These are phyloP conservation scores for Daldinia eschscholtzii DNA, from an alignment of 2,329 filamentous ascomycete species.

Conservation along the genomic window DNA sequence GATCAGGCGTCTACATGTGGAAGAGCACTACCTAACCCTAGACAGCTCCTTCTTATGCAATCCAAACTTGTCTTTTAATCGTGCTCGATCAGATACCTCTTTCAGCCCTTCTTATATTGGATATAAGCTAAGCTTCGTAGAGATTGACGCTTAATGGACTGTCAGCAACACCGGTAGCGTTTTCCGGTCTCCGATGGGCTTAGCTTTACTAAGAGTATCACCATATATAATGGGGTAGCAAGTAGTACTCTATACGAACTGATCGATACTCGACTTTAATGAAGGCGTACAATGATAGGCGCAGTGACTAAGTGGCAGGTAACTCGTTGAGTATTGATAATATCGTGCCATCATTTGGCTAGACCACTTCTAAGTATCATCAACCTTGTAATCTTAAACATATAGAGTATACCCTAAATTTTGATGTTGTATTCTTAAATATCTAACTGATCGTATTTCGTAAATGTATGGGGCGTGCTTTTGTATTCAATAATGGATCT, in stretches of 20 bases:
- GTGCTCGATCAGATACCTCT: neutral
- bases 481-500: neutral
- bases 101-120: conserved; percentile 13
- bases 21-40: neutral
- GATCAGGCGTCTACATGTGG: neutral
- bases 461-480: no score
- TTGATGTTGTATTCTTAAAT: neutral
- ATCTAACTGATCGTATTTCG: no score
- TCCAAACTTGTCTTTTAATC: neutral
- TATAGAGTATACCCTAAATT: neutral
- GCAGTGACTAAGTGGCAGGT: neutral
- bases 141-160: neutral
- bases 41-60: neutral
- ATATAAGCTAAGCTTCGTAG: conserved; percentile 2
- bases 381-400: neutral
- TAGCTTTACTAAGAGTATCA: neutral
- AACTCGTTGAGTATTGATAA: no score
- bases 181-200: conserved; percentile 8
- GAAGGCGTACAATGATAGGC: neutral
- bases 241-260: neutral
- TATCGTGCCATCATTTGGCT: neutral
- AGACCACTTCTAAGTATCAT: neutral
- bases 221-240: neutral
- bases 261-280: neutral
- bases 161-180: neutral